phyloP scores from a whole-genome alignment of 768 basidiomycete species.

The Lentinula raphanica region DNA sequence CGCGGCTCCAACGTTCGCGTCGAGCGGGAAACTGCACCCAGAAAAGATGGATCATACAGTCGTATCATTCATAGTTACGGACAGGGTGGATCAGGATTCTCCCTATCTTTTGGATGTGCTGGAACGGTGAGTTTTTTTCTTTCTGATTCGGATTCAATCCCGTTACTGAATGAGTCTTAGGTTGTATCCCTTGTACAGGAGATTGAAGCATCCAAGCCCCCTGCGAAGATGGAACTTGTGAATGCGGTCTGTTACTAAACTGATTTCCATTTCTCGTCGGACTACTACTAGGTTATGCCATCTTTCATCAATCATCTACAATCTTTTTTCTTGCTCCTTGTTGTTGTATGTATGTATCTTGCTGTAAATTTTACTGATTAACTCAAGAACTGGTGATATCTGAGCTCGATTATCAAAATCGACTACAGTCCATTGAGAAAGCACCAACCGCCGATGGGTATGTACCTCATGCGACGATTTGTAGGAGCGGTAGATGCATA shows the following conservation, averaged over 20 bases:
- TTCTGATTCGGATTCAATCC: too few species aligned
- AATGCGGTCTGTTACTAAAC: background rate
- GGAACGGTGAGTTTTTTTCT: constrained; percentile 5
- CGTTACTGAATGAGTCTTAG: background rate
- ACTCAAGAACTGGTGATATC: too few species aligned
- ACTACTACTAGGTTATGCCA: background rate
- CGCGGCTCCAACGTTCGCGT: constrained; percentile 22
- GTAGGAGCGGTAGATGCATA: too few species aligned
- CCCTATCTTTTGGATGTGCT: constrained; percentile 22
- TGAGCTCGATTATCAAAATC: too few species aligned
- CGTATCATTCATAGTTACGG: constrained; percentile 23
- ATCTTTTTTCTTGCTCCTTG: too few species aligned
- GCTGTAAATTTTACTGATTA: too few species aligned
- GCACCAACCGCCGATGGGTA: too few species aligned
- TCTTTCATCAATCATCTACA: background rate
- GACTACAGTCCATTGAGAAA: too few species aligned
- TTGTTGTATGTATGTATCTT: too few species aligned
- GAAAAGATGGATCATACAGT: constrained; percentile 7
- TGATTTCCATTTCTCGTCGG: background rate
- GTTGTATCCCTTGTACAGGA: background rate
- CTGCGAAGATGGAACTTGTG: background rate
- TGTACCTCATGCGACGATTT: too few species aligned
- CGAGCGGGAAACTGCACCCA: constrained; percentile 19
- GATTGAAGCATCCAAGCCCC: constrained; percentile 1
- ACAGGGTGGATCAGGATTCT: constrained; percentile 23